Base-by-base conservation (phyloP, 176 grass and related monocot species). In the Leersia perrieri region DNA sequence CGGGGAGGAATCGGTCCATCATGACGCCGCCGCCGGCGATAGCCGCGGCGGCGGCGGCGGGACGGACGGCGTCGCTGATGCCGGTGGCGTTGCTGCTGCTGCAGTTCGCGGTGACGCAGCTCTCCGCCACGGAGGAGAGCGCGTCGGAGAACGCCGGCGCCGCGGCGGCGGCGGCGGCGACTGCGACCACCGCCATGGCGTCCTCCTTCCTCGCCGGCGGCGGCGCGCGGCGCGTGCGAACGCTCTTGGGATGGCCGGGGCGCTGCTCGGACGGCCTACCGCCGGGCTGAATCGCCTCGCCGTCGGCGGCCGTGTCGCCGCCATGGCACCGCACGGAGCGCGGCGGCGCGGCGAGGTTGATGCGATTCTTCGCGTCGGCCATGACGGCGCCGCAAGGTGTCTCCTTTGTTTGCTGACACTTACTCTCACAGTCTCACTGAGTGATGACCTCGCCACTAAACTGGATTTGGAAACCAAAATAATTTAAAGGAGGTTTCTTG, bases 71-170 rank as follows among this genome's bases (percentile, higher is more conserved):
- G 34, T 90, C 66, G 35, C 95, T 86, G n/a, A 95, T 77, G 63
- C 86, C 86, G 5, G 85, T 79, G 32, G 78, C 70, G 73, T 92
- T 98, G 87, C 96, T 98, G 73, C 95, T 98, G 87, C 96, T 98
- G 89, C 96, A 98, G 75, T 88, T 98, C 66, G 82, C 92, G 77
- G 91, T 89, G 76, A 70, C 33, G 84, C 82, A 84, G 71, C 92
- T 95, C 35, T 95, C 92, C 3, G 76, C 81, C 9, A 84, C 78
- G 25, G 95, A 95, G 25, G 95, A 95, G 38, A 89, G 88, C 42
- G 88, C 84, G 88, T 98, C 95, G 11, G 92, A 89, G 80, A 85
- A 89, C n/a, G n/a, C n/a, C n/a, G n/a, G n/a, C n/a, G n/a, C n/a
- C n/a, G n/a, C n/a, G n/a, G n/a, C n/a, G n/a, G n/a, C n/a, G n/a